A percentile compares a stretch with the other conserved stretches of the same genome.
Conservation (phyloP, 2,329 filamentous ascomycete genomes). For the Pezicula neosporulosa region DNA sequence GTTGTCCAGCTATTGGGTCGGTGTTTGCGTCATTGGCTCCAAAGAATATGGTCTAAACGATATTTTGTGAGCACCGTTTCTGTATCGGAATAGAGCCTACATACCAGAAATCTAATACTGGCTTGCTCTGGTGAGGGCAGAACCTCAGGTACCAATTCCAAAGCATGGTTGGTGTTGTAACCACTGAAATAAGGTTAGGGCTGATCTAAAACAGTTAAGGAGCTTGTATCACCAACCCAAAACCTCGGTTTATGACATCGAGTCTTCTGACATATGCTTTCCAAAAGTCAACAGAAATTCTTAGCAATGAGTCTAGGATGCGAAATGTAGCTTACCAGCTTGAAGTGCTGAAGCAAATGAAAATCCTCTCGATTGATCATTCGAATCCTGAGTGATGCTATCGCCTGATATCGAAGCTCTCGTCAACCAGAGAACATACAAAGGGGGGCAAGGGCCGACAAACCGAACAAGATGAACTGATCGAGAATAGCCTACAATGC, state of each 20-base stretch:
- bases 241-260: slow-evolving; percentile 22
- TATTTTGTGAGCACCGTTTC: background rate
- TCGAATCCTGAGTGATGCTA: slow-evolving; percentile 20
- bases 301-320: background rate
- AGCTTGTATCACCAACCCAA: slow-evolving; percentile 4
- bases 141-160: slow-evolving; percentile 11
- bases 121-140: slow-evolving; percentile 20
- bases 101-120: slow-evolving; percentile 12
- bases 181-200: slow-evolving; percentile 9
- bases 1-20: slow-evolving; percentile 57
- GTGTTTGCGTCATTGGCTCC: slow-evolving; percentile 87
- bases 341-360: slow-evolving; percentile 20
- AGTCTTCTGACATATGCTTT: slow-evolving; percentile 18
- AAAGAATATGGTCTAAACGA: slow-evolving; percentile 56
- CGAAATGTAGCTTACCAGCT: slow-evolving; percentile 10
- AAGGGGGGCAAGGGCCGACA: background rate
- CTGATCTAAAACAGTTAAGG: background rate
- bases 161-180: slow-evolving; percentile 19
- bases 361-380: slow-evolving; percentile 17
- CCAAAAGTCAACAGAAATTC: background rate
- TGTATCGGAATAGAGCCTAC: background rate
- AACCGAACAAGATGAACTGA: slow-evolving; percentile 19
- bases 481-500: slow-evolving; percentile 3
- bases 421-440: background rate
- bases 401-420: slow-evolving; percentile 13